Conservation (phyloP, 805 yeast species). For the Barnettozyma wickerhamii region DNA sequence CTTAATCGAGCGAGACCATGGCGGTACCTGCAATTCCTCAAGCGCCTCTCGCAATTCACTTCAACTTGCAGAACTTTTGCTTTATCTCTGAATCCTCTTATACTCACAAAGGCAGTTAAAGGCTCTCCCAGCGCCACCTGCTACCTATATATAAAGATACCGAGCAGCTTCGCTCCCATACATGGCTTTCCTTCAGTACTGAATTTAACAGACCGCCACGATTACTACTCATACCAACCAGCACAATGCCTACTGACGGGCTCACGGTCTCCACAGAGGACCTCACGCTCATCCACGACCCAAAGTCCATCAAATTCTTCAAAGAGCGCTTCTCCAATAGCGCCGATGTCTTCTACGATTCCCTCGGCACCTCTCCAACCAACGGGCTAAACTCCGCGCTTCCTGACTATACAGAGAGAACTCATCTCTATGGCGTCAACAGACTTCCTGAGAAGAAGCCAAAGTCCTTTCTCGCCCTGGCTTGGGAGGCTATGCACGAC, state of each 20-base stretch:
- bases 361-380: conserved; percentile 33
- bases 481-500: conserved; percentile 85
- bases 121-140: too few species aligned
- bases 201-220: too few species aligned
- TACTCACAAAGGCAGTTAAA: too few species aligned
- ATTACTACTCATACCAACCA: too few species aligned
- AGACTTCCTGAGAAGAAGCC: conserved; percentile 65
- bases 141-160: too few species aligned
- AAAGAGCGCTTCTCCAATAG: conserved; percentile 12
- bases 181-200: too few species aligned
- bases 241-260: too few species aligned
- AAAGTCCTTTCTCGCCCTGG: conserved; percentile 61
- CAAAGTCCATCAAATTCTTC: conserved; percentile 45
- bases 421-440: conserved; percentile 61
- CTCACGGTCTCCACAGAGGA: conserved; percentile 25
- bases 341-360: conserved; percentile 22
- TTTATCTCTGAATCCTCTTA: too few species aligned
- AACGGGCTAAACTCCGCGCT: conserved; percentile 39
- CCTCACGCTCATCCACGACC: conserved; percentile 53
- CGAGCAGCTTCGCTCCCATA: neutral
- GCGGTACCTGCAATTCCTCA: too few species aligned
- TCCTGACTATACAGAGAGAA: conserved; percentile 34
- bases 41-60: too few species aligned
- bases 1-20: too few species aligned
- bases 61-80: too few species aligned